These are phyloP conservation scores for Ogataea chonburiensis DNA, from an alignment of 805 yeast genomes.

Conservation along the genomic window DNA sequence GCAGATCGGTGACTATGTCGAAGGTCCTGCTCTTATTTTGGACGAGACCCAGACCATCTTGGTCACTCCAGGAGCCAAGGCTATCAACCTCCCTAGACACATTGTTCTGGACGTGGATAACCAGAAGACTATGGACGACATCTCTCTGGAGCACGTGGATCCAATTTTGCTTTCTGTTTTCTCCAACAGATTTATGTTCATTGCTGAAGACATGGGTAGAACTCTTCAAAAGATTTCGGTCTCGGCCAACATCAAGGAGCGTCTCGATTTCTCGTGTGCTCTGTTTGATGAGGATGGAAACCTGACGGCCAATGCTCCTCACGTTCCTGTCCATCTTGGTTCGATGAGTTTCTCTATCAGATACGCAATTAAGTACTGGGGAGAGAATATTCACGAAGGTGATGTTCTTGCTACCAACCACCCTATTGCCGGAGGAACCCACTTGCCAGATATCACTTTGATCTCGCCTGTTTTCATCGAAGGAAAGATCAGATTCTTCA, in stretches of 20 bases:
- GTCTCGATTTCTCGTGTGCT: constrained; percentile 50
- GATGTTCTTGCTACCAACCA: constrained; percentile 45
- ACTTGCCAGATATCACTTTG: constrained; percentile 52
- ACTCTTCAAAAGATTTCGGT: constrained; percentile 46
- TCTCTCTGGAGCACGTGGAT: constrained; percentile 41
- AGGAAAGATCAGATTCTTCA: constrained; percentile 47
- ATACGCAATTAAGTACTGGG: constrained; percentile 40
- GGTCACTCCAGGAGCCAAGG: constrained; percentile 35
- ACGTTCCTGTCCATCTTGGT: constrained; percentile 50
- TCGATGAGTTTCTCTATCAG: constrained; percentile 45
- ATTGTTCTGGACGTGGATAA: constrained; percentile 29
- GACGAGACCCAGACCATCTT: constrained; percentile 39
- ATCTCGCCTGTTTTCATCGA: constrained; percentile 55
- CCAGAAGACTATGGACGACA: constrained; percentile 34
- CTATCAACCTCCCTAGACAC: constrained; percentile 35
- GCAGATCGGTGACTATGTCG: constrained; percentile 45
- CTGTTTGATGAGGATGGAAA: constrained; percentile 46
- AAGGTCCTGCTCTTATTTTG: constrained; percentile 45
- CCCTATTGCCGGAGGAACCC: constrained; percentile 48
- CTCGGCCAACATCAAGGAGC: constrained; percentile 47
- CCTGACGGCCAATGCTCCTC: constrained; percentile 28
- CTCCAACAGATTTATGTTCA: constrained; percentile 48
- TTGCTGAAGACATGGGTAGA: constrained; percentile 50
- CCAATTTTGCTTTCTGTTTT: constrained; percentile 46
- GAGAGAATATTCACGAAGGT: constrained; percentile 40